Base-by-base conservation (phyloP, 1,284 basidiomycete genomes). In the Moniliella sp. region DNA sequence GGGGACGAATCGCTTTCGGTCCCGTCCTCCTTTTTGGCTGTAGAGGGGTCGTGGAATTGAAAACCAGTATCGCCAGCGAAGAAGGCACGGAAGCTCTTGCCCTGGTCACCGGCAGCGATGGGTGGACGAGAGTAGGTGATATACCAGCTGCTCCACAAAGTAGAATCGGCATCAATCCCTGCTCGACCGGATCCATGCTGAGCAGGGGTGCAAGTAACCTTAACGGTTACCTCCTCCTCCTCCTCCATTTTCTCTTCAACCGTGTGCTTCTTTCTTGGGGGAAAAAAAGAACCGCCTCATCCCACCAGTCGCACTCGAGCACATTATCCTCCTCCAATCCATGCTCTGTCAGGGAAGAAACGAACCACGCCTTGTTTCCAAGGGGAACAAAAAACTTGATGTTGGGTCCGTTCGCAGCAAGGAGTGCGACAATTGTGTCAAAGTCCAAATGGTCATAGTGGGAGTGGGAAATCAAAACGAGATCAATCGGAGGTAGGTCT, bases 381-480 rank as follows among this genome's bases (percentile, higher is more conserved):
- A 57, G 40, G 11, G 54, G 54, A 3, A 50, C 50, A 18, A 54
- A 25, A 30, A 57, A 57, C 17, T 45, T 41, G 7, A 54, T 17
- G 4, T 39, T 31, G 7, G 18, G 27, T 11, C 15, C 25, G 28
- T 48, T 47, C 8, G 27, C 31, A 10, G 32, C 25, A 51, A 51
- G 56, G 3, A 57, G 36, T 19, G 42, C 37, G 4, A 27, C 28
- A 23, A 57, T 48, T 4, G 50, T 52, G 13, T 45, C 35, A 17
- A 39, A 41, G 33, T 57, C 54, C 12, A 57, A 37, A 33, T 57
- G 54, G 19, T 57, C 54, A 33, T 54, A 57, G 36, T 57, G 54
- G 18, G 50, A 51, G 40, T 57, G 54, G 3, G 50, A 54, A 36
- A 57, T 57, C 28, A 51, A 26, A 26, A 54, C 52, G 0, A 48